phyloP scores from a whole-genome alignment of 129 eudicot genomes.

The Arctium lappa region DNA sequence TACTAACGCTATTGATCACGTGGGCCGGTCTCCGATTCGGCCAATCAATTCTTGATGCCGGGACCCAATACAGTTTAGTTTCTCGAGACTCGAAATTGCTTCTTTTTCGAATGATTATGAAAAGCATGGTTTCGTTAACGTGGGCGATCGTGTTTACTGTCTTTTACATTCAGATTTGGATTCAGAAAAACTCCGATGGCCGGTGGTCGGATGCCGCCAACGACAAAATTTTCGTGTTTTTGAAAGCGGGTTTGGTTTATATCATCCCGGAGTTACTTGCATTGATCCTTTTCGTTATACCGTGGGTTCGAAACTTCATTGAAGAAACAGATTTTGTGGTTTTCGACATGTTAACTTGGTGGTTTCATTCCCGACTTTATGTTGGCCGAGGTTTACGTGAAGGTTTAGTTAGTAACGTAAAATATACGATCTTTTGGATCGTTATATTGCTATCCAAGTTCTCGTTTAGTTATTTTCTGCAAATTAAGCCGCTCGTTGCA shows the following conservation, averaged over 20 bases:
- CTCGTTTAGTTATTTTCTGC: slow-evolving; percentile 68
- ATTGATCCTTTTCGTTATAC: slow-evolving; percentile 56
- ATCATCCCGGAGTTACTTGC: slow-evolving; percentile 77
- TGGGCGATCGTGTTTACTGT: slow-evolving; percentile 67
- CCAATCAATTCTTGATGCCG: slow-evolving; percentile 88
- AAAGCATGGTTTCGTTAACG: slow-evolving; percentile 59
- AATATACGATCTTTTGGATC: slow-evolving; percentile 81
- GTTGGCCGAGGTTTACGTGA: slow-evolving; percentile 87
- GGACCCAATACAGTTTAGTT: slow-evolving; percentile 86
- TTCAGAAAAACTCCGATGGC: slow-evolving; percentile 54
- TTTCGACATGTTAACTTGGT: slow-evolving; percentile 71
- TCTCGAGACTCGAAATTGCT: slow-evolving; percentile 47
- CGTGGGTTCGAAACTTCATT: slow-evolving; percentile 73
- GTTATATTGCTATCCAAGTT: slow-evolving; percentile 66
- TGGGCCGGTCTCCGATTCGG: slow-evolving; percentile 75
- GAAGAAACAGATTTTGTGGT: slow-evolving; percentile 57
- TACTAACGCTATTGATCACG: slow-evolving; percentile 74
- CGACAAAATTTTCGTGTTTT: slow-evolving; percentile 55
- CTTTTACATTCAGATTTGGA: slow-evolving; percentile 77
- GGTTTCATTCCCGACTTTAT: slow-evolving; percentile 77
- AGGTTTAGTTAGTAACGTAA: slow-evolving; percentile 75
- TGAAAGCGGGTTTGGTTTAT: slow-evolving; percentile 65
- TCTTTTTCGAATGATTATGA: slow-evolving; percentile 74
- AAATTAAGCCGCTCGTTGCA: slow-evolving; percentile 72
- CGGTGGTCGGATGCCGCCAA: slow-evolving; percentile 68